These are phyloP conservation scores for Cenchrus americanus DNA, from an alignment of 176 grass and related monocot genomes.

Conservation along the genomic window DNA sequence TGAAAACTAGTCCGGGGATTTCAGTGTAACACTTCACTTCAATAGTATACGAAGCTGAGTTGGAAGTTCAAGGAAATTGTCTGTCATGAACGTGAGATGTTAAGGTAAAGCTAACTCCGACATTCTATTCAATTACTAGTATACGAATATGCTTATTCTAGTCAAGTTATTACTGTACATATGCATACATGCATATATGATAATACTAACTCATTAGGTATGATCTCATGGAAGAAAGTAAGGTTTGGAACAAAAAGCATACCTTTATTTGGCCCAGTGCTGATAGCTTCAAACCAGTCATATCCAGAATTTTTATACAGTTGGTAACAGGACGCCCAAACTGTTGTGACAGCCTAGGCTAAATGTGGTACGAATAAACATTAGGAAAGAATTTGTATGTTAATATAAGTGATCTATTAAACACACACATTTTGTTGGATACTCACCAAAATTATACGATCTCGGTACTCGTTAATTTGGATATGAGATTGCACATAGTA, in stretches of 20 bases:
- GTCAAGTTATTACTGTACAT: not conserved
- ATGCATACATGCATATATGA: not conserved
- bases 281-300: constrained; percentile 93
- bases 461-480: constrained; percentile 97
- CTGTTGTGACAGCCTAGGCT: constrained; percentile 75
- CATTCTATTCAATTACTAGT: constrained; percentile 13
- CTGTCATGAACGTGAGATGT: not conserved
- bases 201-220: not conserved
- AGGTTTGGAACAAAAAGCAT: constrained; percentile 17
- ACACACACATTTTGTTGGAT: not conserved
- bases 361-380: constrained; percentile 25
- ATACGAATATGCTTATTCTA: constrained; percentile 11
- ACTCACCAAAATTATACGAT: constrained; percentile 85
- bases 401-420: constrained; percentile 9
- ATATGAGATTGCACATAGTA: constrained; percentile 99
- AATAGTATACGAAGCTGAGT: not conserved
- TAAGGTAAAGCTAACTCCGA: constrained; percentile 17
- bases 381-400: constrained; percentile 18
- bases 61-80: constrained; percentile 13
- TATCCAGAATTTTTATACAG: constrained; percentile 91
- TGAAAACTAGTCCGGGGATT: not conserved
- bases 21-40: not conserved
- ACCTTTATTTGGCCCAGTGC: constrained; percentile 95
- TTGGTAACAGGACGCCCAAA: constrained; percentile 56
- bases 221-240: not conserved